Evolutionary conservation across 163 green algal genomes (phyloP).

Genomic region (Chlorella variabilis): DNA sequence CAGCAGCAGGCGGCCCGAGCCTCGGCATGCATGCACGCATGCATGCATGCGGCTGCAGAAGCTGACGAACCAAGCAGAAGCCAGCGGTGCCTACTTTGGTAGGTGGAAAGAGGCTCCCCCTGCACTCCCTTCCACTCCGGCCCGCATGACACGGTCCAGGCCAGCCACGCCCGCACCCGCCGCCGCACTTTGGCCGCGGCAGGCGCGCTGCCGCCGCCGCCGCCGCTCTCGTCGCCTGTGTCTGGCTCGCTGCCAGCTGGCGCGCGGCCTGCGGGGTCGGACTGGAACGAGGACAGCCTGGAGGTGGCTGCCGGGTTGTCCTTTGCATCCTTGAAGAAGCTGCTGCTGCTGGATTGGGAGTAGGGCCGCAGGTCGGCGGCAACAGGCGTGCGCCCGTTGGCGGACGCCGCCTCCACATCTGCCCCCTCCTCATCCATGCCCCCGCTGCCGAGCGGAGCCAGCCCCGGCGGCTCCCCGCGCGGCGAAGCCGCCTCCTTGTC

Average conservation of each 20-base stretch:
- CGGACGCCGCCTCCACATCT: too few species aligned
- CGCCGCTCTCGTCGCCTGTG: too few species aligned
- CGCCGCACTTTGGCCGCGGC: background rate
- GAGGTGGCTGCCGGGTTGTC: background rate
- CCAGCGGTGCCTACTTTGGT: background rate
- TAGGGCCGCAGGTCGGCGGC: background rate
- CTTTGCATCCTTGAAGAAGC: background rate
- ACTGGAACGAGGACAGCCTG: background rate
- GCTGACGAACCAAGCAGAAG: background rate
- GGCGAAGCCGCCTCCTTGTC: too few species aligned
- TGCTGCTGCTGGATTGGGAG: background rate
- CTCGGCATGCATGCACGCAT: too few species aligned
- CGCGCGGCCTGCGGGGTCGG: background rate
- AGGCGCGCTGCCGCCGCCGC: too few species aligned
- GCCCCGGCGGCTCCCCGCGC: too few species aligned
- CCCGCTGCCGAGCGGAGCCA: too few species aligned
- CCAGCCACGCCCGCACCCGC: background rate
- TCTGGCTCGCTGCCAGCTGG: background rate
- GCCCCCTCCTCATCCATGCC: too few species aligned
- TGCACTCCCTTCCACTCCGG: background rate
- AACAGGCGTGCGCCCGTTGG: too few species aligned
- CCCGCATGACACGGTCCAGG: background rate
- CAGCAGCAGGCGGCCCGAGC: too few species aligned
- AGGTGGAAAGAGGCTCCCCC: background rate
- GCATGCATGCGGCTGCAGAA: too few species aligned